Evolutionary conservation across 1,284 basidiomycete species (phyloP).

Genomic region (Cryptococcus sp.): DNA sequence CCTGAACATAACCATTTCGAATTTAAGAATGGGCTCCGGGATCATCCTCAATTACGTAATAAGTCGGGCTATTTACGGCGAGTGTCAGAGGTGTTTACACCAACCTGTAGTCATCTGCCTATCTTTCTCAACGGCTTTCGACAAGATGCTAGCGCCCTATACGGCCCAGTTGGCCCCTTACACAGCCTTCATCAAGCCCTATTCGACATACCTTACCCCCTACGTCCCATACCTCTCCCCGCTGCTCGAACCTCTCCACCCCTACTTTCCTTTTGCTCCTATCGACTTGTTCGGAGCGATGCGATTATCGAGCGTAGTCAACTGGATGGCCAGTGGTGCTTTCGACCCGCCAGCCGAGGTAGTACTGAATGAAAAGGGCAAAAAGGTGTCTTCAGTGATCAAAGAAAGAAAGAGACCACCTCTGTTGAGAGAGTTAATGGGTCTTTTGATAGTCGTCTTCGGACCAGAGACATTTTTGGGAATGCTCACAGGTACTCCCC

Average conservation of each 20-base stretch:
- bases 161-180: background rate
- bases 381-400: conserved; percentile 3
- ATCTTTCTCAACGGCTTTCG: too few relatives aligned
- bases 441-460: conserved; percentile 43
- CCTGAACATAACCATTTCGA: too few relatives aligned
- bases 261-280: conserved; percentile 32
- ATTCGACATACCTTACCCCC: background rate
- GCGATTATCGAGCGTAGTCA: conserved; percentile 36
- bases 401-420: conserved; percentile 20
- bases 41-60: too few relatives aligned
- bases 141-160: background rate
- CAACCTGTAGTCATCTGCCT: too few relatives aligned
- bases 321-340: conserved; percentile 38
- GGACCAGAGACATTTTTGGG: conserved; percentile 47
- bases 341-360: conserved; percentile 17
- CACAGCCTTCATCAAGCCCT: background rate
- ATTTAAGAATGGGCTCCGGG: too few relatives aligned
- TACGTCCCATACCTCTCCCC: conserved; percentile 10
- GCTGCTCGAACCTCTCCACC: conserved; percentile 31
- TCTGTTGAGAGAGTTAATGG: conserved; percentile 38
- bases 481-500: conserved; percentile 37
- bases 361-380: conserved; percentile 6
- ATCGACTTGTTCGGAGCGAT: conserved; percentile 43
- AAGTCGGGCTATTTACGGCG: too few relatives aligned
- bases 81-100: too few relatives aligned